phyloP scores from a whole-genome alignment of 2,329 filamentous ascomycete genomes.

The Penicillium palitans region DNA sequence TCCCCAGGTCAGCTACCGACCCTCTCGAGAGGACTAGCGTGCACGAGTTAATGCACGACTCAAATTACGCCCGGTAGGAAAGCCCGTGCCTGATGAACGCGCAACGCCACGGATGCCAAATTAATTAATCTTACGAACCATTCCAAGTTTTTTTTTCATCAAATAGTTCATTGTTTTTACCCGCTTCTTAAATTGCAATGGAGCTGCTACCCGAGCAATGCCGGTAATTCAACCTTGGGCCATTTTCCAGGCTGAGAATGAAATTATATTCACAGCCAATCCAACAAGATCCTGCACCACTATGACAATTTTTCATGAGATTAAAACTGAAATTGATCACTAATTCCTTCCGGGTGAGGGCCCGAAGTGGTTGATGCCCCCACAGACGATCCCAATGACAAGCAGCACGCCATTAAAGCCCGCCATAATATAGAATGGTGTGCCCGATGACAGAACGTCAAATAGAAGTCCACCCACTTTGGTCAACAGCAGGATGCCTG shows the following conservation, averaged over 20 bases:
- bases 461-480: slow-evolving; percentile 88
- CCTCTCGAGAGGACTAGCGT: not conserved
- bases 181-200: not conserved
- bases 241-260: not conserved
- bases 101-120: not conserved
- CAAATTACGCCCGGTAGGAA: not conserved
- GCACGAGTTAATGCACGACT: not conserved
- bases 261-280: not conserved
- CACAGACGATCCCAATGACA: slow-evolving; percentile 33
- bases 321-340: not conserved
- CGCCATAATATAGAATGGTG: slow-evolving; percentile 94
- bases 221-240: not conserved
- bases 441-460: slow-evolving; percentile 69
- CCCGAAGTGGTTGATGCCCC: slow-evolving; percentile 25
- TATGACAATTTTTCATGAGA: not conserved
- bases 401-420: slow-evolving; percentile 77
- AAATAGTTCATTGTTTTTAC: not conserved
- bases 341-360: slow-evolving; percentile 10
- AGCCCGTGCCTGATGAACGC: not conserved
- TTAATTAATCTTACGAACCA: slow-evolving; percentile 8
- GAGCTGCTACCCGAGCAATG: not conserved
- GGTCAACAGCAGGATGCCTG: slow-evolving; percentile 84
- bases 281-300: not conserved
- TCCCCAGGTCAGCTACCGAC: slow-evolving; percentile 4
- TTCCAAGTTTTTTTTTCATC: not conserved